Evolutionary conservation across 2,329 filamentous ascomycete genomes (phyloP), one percentile per base, ranked within the genome.

Genomic region (Colletotrichum melonis): DNA sequence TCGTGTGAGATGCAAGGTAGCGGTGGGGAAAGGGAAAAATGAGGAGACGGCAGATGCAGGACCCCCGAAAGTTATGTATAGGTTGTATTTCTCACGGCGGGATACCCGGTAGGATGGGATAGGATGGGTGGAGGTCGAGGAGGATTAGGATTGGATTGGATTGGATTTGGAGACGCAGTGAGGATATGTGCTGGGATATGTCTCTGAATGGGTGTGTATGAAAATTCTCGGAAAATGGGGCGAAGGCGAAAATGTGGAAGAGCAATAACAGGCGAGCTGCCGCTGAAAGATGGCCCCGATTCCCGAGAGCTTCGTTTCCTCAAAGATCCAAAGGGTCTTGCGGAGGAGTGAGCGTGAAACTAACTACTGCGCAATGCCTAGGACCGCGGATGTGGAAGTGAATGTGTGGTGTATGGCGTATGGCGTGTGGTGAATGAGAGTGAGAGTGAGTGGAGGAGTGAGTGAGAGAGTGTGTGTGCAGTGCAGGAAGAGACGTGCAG

Each of bases 51-150:
- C 63, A 38, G 57, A 30, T 42, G 54, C 67, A 73, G 24, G 55
- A 24, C 26, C 67, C 66, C 60, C 49, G 24, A n/a, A 58, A 52
- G 30, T 54, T 57, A 66, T 56, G 52, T 69, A 52, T 67, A 49
- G 42, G 42, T 22, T 49, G 42, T 49, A 49, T 26, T 46, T 55
- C 24, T 64, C 62, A 60, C 49, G 55, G n/a, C 71, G 67, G 67
- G 22, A 71, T 73, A 66, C 71, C 71, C 71, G 67, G 60, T 35
- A 71, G 60, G 56, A 65, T 70, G 71, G 71, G 56, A 67, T 62
- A 68, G 38, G 57, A 68, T 64, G 56, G 60, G 32, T 26, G 56
- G 19, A 59, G 56, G 38, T 46, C 42, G 32, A 64, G 67, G 52
- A 57, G 67, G 67, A 70, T 71, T 73, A 67, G 60, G 60, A 49